Conservation (phyloP, 495 filamentous ascomycete genomes). For the Penicillium steckii region DNA sequence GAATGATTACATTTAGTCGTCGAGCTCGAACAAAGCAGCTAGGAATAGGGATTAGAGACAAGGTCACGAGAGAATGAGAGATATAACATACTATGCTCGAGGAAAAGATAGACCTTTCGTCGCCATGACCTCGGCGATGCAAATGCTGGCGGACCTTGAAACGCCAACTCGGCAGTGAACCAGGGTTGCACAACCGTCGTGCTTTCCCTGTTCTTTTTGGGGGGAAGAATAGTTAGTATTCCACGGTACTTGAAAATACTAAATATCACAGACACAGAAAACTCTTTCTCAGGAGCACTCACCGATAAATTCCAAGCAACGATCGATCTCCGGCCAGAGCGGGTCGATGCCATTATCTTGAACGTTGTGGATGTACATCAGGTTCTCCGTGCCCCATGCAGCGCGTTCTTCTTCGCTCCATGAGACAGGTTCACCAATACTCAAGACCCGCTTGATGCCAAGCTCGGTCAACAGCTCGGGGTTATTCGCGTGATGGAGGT, state of each 20-base stretch:
- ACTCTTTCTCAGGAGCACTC: conserved; percentile 27
- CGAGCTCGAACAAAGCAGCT: conserved; percentile 92
- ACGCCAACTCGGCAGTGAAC: conserved; percentile 97
- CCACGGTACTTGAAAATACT: conserved; percentile 3
- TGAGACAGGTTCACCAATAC: conserved; percentile 85
- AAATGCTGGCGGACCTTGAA: conserved; percentile 92
- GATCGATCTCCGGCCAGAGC: conserved; percentile 80
- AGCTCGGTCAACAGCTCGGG: conserved; percentile 73
- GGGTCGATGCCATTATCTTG: conserved; percentile 98
- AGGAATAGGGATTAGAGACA: conserved; percentile 10
- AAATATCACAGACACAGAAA: background rate
- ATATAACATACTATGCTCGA: conserved; percentile 75
- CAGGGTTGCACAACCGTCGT: conserved; percentile 76
- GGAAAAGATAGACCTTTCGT: conserved; percentile 77
- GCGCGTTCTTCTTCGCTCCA: conserved; percentile 71
- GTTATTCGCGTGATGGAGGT: conserved; percentile 90
- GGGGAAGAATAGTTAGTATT: background rate
- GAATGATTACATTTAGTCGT: conserved; percentile 75
- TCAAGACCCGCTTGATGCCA: conserved; percentile 84
- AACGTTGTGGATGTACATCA: conserved; percentile 77
- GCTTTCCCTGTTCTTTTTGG: conserved; percentile 76
- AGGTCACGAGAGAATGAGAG: conserved; percentile 18
- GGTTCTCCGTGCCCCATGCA: conserved; percentile 68
- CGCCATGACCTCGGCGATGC: conserved; percentile 97
- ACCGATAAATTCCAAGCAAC: conserved; percentile 92